phyloP scores from a whole-genome alignment of 352 stramenopile species.

The Blastocystis sp. region DNA sequence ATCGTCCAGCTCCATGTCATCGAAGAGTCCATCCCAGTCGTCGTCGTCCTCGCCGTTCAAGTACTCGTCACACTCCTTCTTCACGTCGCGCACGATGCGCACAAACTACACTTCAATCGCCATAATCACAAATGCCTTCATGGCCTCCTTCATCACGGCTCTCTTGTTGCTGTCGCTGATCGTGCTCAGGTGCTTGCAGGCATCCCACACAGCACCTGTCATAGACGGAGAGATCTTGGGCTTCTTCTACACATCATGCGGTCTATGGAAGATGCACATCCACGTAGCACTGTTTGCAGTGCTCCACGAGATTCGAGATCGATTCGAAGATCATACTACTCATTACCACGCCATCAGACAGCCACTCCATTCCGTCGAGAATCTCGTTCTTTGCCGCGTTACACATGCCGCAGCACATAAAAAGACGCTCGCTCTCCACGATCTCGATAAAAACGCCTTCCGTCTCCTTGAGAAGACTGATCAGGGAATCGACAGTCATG shows the following conservation, averaged over 20 bases:
- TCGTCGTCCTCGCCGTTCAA: slow-evolving; percentile 29
- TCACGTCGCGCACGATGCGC: slow-evolving; percentile 11
- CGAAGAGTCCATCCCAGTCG: slow-evolving; percentile 51
- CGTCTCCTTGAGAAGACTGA: slow-evolving; percentile 37
- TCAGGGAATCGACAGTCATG: slow-evolving; percentile 16
- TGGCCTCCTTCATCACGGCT: slow-evolving; percentile 38
- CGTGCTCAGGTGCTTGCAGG: slow-evolving; percentile 34
- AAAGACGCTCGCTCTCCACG: slow-evolving; percentile 34
- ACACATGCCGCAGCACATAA: slow-evolving; percentile 51
- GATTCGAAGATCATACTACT: slow-evolving; percentile 10
- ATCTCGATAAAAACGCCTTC: slow-evolving; percentile 18
- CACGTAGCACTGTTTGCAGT: slow-evolving; percentile 20
- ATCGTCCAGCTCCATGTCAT: background rate
- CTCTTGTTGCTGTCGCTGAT: slow-evolving; percentile 59
- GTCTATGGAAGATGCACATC: background rate
- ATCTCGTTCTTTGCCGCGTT: slow-evolving; percentile 35
- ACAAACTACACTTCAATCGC: background rate
- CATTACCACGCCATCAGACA: background rate
- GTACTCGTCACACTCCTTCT: slow-evolving; percentile 18
- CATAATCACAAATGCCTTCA: background rate
- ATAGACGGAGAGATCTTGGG: slow-evolving; percentile 6
- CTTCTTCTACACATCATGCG: slow-evolving; percentile 5
- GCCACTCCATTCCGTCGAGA: background rate
- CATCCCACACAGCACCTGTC: slow-evolving; percentile 39
- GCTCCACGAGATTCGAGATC: slow-evolving; percentile 15